Evolutionary conservation across 352 stramenopile genomes (phyloP).

Genomic region (Pelagophyceae sp.): DNA sequence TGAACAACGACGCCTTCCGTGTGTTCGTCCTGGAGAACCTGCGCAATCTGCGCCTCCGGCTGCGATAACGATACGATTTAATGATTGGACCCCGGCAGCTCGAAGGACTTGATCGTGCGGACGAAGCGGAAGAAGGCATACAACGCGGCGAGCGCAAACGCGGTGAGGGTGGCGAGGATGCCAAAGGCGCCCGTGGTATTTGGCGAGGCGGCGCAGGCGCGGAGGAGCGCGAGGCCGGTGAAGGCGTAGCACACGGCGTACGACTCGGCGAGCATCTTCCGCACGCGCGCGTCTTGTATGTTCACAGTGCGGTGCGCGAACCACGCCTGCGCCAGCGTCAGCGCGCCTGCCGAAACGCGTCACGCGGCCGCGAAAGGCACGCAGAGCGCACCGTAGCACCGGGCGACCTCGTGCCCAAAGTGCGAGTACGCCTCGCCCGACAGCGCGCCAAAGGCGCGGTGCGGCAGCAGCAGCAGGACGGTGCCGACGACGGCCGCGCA

Average conservation of each 20-base stretch:
- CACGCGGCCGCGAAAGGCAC: too few relatives aligned
- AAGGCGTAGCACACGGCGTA: neutral
- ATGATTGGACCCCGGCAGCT: constrained; percentile 9
- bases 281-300: neutral
- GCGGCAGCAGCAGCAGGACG: neutral
- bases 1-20: too few relatives aligned
- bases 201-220: neutral
- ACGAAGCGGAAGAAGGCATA: constrained; percentile 16
- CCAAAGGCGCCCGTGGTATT: neutral
- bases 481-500: neutral
- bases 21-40: too few relatives aligned
- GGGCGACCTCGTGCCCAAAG: constrained; percentile 10
- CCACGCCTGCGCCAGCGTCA: constrained; percentile 16
- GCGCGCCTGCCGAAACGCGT: too few relatives aligned
- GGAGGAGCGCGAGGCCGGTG: neutral
- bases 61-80: too few relatives aligned
- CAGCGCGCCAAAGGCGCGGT: neutral
- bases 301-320: neutral
- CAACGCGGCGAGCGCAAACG: neutral
- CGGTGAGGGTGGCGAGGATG: neutral
- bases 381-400: constrained; percentile 13
- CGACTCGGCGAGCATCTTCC: constrained; percentile 4
- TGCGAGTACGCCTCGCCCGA: neutral
- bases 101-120: constrained; percentile 4
- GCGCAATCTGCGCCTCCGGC: too few relatives aligned